A percentile compares a stretch with the other conserved stretches of the same genome.
These are phyloP conservation scores for Coemansia sp. DNA, from an alignment of 192 early-diverging fungal genomes.

Conservation along the genomic window DNA sequence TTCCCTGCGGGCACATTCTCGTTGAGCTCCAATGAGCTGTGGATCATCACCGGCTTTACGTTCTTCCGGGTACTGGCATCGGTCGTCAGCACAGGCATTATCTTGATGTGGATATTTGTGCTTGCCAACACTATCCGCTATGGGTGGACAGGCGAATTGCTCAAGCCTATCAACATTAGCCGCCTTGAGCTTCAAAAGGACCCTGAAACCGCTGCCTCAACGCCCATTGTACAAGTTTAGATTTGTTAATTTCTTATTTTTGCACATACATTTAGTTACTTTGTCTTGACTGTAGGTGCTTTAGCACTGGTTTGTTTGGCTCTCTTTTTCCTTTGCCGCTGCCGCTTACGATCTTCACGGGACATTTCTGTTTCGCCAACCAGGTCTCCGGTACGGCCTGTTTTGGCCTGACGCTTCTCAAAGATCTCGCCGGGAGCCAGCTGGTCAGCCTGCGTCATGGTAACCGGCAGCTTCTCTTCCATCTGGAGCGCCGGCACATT, in stretches of 20 bases:
- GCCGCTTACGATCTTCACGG: conserved; percentile 70
- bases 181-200: conserved; percentile 20
- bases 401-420: conserved; percentile 61
- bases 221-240: conserved; percentile 4
- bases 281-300: conserved; percentile 5
- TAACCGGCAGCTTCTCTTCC: conserved; percentile 92
- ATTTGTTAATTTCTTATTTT: not conserved
- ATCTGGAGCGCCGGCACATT: conserved; percentile 83
- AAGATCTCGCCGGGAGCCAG: conserved; percentile 90
- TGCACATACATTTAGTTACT: conserved; percentile 1
- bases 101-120: conserved; percentile 36
- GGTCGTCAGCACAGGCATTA: conserved; percentile 30
- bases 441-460: conserved; percentile 75
- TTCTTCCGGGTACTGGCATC: conserved; percentile 46
- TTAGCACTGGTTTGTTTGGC: conserved; percentile 47
- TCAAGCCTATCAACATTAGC: conserved; percentile 28
- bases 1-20: conserved; percentile 55
- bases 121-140: conserved; percentile 28
- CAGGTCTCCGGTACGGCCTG: conserved; percentile 55
- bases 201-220: not conserved
- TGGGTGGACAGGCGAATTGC: conserved; percentile 47
- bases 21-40: conserved; percentile 24
- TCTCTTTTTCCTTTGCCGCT: conserved; percentile 69
- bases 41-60: conserved; percentile 14
- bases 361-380: conserved; percentile 80